Percentiles rank a stretch among this genome's conserved stretches.
phyloP scores from a whole-genome alignment of 2,329 filamentous ascomycete species.

The Fusarium sp. region DNA sequence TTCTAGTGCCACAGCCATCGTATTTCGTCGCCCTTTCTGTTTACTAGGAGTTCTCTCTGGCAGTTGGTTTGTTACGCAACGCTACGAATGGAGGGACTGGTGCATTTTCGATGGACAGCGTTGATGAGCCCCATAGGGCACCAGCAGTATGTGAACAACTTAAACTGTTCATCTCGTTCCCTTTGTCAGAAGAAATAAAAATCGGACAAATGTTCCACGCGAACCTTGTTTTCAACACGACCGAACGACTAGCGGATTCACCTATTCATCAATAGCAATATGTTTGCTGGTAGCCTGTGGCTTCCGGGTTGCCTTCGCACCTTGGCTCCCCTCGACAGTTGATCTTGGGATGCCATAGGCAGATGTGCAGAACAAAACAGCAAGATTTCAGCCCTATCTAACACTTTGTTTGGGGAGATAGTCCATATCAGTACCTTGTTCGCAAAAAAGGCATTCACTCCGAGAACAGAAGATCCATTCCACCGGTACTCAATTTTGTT shows the following conservation, averaged over 20 bases:
- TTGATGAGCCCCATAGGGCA: slow-evolving; percentile 30
- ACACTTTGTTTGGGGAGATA: neutral
- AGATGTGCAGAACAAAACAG: neutral
- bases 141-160: slow-evolving; percentile 36
- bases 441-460: slow-evolving; percentile 3
- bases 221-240: slow-evolving; percentile 26
- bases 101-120: slow-evolving; percentile 32
- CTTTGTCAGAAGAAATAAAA: slow-evolving; percentile 46
- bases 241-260: slow-evolving; percentile 19
- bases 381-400: slow-evolving; percentile 8
- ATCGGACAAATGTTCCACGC: slow-evolving; percentile 43
- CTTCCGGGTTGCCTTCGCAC: slow-evolving; percentile 1
- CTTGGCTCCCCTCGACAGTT: neutral
- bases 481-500: neutral
- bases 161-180: slow-evolving; percentile 40
- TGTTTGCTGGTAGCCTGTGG: neutral
- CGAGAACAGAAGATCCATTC: neutral
- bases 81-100: slow-evolving; percentile 36
- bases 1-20: slow-evolving; percentile 42
- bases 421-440: neutral
- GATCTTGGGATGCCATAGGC: neutral
- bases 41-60: slow-evolving; percentile 39
- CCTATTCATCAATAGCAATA: neutral
- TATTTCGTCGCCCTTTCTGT: slow-evolving; percentile 33
- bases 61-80: slow-evolving; percentile 32